Evolutionary conservation across 1,284 basidiomycete species (phyloP).

Genomic region (Mycosarcoma maydis): DNA sequence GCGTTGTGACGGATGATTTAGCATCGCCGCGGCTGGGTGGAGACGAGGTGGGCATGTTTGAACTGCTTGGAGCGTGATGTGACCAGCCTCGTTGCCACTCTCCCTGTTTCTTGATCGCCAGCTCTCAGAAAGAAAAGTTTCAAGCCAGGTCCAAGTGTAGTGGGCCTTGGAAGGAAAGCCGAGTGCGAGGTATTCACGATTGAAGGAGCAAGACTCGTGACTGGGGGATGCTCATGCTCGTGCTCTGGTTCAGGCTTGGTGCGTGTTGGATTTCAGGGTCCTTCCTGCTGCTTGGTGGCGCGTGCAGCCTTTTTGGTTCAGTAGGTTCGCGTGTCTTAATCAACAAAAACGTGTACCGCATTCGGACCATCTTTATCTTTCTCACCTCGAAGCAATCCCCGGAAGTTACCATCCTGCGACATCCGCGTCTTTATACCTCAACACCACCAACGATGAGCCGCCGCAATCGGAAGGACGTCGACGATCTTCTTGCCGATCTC

Average conservation of each 20-base stretch:
- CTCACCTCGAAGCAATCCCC: background rate
- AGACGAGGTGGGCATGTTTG: no score
- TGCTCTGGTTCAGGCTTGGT: no score
- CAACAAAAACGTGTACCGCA: background rate
- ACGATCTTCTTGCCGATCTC: slow-evolving; percentile 63
- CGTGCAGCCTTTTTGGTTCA: no score
- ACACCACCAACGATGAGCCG: slow-evolving; percentile 19
- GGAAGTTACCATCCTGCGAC: no score
- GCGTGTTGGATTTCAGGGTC: background rate
- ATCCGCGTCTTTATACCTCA: no score
- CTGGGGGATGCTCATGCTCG: no score
- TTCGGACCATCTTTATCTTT: slow-evolving; percentile 17
- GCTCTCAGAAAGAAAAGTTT: no score
- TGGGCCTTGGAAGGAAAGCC: background rate
- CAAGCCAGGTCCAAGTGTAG: background rate
- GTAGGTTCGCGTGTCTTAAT: background rate
- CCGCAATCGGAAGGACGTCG: slow-evolving; percentile 58
- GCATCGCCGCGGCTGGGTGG: background rate
- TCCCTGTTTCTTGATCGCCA: no score
- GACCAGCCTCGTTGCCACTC: no score
- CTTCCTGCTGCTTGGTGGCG: no score
- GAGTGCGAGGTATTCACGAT: background rate
- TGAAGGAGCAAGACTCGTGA: background rate
- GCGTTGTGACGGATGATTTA: slow-evolving; percentile 16
- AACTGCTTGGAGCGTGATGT: no score